Base-by-base conservation (phyloP, 2,329 filamentous ascomycete genomes). In the Paracamarosporium sp. region DNA sequence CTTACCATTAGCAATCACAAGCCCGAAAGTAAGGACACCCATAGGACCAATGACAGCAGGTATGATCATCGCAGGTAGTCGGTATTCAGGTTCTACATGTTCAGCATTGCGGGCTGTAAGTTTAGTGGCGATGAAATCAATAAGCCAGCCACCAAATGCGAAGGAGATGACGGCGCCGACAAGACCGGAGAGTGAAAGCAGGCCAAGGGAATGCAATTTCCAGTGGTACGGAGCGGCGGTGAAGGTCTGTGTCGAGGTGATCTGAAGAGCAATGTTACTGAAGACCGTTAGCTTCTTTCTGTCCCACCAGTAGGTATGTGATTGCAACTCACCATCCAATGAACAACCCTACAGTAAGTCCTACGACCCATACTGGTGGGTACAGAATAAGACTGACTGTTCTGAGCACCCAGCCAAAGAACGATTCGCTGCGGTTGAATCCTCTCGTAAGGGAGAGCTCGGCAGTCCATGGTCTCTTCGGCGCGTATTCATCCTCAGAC, bases 151-250 rank as follows among this genome's bases (percentile, higher is more conserved):
- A 0, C 45, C 45, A 31, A 48, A 48, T 9, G 33, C 45, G 27
- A 48, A 48, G 6, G 79, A 76, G 1, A 79, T 60, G 7, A 82
- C 36, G 55, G 81, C 76, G 25, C 80, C 82, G 22, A 85, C 66
- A 25, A 83, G 74, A 8, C 46, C 46, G 15, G 30, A 25, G 73
- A 79, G 11, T 82, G 74, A 54, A 84, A 67, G 63, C 84, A 81
- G 0, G 82, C 81, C 1, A 82, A 82, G 25, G 85, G 72, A 31
- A 2, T 62, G 63, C 20, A 73, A 27, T 4, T 67, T 61, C 51
- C 69, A 71, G 9, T 50, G 46, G 13, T 50, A 50, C 5, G 30
- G 46, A 27, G 28, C 9, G 17, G 46, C 28, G 20, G 30, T 50
- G 46, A 50, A 50, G 3, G 46, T 50, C 33, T 50, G 46, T 22